These are phyloP conservation scores for Wakefieldia striispora DNA, from an alignment of 768 basidiomycete genomes.

Conservation along the genomic window DNA sequence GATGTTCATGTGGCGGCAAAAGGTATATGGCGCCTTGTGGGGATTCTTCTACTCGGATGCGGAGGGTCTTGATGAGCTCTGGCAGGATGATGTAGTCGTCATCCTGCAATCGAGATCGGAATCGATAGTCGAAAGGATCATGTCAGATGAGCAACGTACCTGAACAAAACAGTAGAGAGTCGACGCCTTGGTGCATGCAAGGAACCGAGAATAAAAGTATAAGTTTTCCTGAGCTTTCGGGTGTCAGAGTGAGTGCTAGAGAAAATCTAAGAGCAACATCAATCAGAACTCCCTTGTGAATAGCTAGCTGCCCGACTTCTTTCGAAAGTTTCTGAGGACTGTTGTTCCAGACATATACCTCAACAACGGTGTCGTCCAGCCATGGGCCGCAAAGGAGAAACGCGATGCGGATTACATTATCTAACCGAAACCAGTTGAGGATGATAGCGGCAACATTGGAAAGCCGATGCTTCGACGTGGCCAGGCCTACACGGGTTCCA, in stretches of 20 bases:
- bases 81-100: conserved; percentile 66
- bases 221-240: conserved; percentile 46
- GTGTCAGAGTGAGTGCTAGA: conserved; percentile 39
- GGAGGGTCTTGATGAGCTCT: conserved; percentile 53
- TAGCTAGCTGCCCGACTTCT: conserved; percentile 35
- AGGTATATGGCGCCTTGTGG: conserved; percentile 43
- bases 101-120: conserved; percentile 41
- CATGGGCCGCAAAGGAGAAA: conserved; percentile 48
- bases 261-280: conserved; percentile 38
- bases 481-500: conserved; percentile 15
- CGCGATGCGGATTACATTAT: conserved; percentile 57
- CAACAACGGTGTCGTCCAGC: conserved; percentile 44
- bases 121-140: neutral
- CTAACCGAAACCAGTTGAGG: conserved; percentile 66
- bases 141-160: conserved; percentile 30
- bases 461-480: neutral
- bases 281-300: neutral
- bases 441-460: conserved; percentile 55
- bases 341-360: conserved; percentile 65
- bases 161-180: conserved; percentile 65
- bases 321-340: conserved; percentile 41
- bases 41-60: conserved; percentile 34
- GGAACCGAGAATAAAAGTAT: conserved; percentile 61
- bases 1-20: conserved; percentile 59
- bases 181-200: conserved; percentile 50